Base-by-base conservation (phyloP, 495 filamentous ascomycete genomes). In the Usnea hakonensis region DNA sequence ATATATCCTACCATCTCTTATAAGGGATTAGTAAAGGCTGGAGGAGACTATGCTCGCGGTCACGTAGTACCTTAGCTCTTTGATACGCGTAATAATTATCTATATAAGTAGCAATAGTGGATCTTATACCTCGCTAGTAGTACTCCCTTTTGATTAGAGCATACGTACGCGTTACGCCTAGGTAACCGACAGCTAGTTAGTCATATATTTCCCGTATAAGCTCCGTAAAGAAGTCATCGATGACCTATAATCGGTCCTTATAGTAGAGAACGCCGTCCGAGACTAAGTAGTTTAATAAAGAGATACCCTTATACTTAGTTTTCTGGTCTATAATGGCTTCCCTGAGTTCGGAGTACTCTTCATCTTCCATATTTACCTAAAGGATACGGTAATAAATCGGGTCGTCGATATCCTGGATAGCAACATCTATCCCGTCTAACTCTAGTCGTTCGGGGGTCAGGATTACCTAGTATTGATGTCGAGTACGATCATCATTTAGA, bases 11-110 rank as follows among this genome's bases (percentile, higher is more conserved):
- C 66, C 63, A 72, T 11, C 40, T 58, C 28, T 63, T 23, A 2
- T 67, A 26, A 5, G 64, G 67, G n/a, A 69, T 48, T 23, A 62
- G 55, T 16, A 70, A 54, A 7, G 67, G 65, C 46, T 70, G 10
- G 7, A 65, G n/a, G 13, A 60, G 46, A 5, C 62, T 44, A 32
- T 56, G 4, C 7, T 7, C 13, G 5, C 26, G 33, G 16, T 62
- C 3, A 16, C 35, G 32, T 14, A 52, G 35, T 0, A 52, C 48
- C 32, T 57, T 62, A n/a, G 28, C 30, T 10, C 37, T 50, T 40
- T 55, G 50, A 35, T 30, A 57, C 13, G 33, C 1, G 37, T 57
- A 32, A 37, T 4, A 61, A n/a, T 61, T 61, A 0, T 16, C 10
- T 0, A 38, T 13, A 14, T 13, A 38, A 3, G 37, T 38, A 38